Conservation (phyloP, 164 flowering plant genomes). For the Vitis cinerea region DNA sequence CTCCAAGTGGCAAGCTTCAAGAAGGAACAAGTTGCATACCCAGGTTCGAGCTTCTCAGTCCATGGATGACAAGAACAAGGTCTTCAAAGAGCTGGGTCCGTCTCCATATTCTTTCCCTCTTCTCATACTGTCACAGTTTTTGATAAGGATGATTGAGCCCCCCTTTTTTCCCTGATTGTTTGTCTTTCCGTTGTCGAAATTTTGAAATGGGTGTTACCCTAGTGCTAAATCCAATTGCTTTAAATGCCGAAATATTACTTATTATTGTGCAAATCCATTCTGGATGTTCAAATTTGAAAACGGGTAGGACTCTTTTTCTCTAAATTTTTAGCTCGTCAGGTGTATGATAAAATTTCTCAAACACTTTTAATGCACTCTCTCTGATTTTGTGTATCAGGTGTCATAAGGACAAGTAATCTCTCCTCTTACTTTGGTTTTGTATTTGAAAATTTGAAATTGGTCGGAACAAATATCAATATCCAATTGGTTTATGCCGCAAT, state of each 20-base stretch:
- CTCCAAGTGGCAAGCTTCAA: slow-evolving; percentile 14
- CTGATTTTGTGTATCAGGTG: no score
- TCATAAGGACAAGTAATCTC: not conserved
- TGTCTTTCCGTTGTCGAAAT: not conserved
- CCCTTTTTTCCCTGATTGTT: not conserved
- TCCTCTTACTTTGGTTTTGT: not conserved
- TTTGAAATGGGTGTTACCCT: not conserved
- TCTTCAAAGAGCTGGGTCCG: slow-evolving; percentile 68
- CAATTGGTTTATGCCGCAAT: no score
- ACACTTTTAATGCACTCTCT: no score
- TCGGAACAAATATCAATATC: not conserved
- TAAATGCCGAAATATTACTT: not conserved
- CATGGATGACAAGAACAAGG: slow-evolving; percentile 46
- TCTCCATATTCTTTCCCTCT: slow-evolving; percentile 12
- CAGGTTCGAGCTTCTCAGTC: slow-evolving; percentile 62
- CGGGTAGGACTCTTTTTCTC: not conserved
- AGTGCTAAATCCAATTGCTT: not conserved
- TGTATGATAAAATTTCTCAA: no score
- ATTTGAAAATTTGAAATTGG: not conserved
- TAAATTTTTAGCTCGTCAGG: not conserved
- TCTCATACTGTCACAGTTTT: not conserved
- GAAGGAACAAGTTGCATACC: slow-evolving; percentile 7
- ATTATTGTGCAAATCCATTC: not conserved
- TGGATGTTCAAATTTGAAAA: not conserved
- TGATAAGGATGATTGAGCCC: not conserved